Evolutionary conservation across 2,329 filamentous ascomycete genomes (phyloP), one percentile per base, ranked within the genome.

Genomic region (Ophiognomonia clavigignenti-juglandacearum): DNA sequence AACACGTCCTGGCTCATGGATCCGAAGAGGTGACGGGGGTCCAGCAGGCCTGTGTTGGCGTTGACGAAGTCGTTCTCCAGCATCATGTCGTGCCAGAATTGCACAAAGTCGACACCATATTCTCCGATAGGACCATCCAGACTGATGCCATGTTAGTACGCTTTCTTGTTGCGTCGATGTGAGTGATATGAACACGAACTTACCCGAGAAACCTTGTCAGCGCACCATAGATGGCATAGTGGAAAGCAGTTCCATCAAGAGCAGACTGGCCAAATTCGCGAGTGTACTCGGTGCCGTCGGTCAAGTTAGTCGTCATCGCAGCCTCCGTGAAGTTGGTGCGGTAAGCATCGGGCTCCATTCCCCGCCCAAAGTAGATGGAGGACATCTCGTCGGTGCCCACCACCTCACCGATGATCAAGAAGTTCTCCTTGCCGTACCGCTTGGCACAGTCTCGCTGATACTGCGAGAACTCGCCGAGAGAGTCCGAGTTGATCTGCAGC

Each of bases 1-100:
- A 84, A 79, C 3, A 83, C 77, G 57, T 84, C 80, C 63, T 84
- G 80, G 56, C 83, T 83, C 3, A 78, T 80, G 4, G 73, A 71
- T 23, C 80, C 80, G 54, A 75, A 82, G 67, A 83, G 74, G 55
- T 83, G 79, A 1, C 80, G 72, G 4, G 80, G 80, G 54, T 84
- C 80, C 50, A 82, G 80, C 47, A 73, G 62, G 14, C 76, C 77
- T 2, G 75, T 80, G 54, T 78, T 74, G 4, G 74, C 68, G 52
- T 80, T 81, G 46, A 75, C 61, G 55, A 81, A 61, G 51, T 81
- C 77, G 46, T 82, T 80, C 4, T 73, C 76, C 35, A 70, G 57
- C 9, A 81, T 58, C 62, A 82, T 76, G 16, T 70, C 58, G 43
- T 76, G 67, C 78, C 78, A 82, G 2, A 56, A 58, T 9, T 68